Evolutionary conservation across 306 rosid genomes (phyloP), one percentile per base, ranked within the genome.

Genomic region (Quercus aquifolioides): DNA sequence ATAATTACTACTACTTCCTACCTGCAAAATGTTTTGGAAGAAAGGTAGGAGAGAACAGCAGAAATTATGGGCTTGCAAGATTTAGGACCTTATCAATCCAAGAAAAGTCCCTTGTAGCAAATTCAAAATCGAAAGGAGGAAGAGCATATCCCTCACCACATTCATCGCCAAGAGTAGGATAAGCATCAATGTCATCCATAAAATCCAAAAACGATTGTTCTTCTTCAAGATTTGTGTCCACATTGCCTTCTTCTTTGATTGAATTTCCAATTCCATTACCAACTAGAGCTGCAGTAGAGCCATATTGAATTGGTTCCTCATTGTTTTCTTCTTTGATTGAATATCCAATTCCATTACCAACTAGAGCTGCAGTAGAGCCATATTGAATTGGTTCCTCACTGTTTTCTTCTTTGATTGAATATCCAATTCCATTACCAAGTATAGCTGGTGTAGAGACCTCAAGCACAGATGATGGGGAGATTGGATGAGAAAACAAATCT

Each of bases 401-500:
- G 38, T 33, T 55, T 35, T 79, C 78, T 38, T 38, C 46, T 38
- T 38, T 38, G 46, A 38, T 38, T 38, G 46, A 38, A 38, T 38
- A 38, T 38, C 59, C 68, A 77, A 41, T 84, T 79, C 73, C 86
- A 70, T 49, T 52, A 28, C 77, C 74, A 31, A 58, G 55, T 38
- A 86, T 41, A 72, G 84, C 80, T 33, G 73, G 43, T 23, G 85
- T 57, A 35, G 86, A 71, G 31, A 85, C 84, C 76, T 90, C 91
- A 15, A 94, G 91, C 73, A 90, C 94, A 20, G 93, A 91, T 15
- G 91, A 90, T 52, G 92, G 91, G 19, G 46, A 41, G 46, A 93
- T 87, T 20, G 86, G 79, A 73, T 69, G 89, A 19, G 60, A 78
- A 43, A 84, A 57, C 73, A 63, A 55, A 38, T 76, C 73, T 10